Evolutionary conservation across 441 rosid genomes (phyloP), one percentile per base, ranked within the genome.

Genomic region (Populus hybrid): DNA sequence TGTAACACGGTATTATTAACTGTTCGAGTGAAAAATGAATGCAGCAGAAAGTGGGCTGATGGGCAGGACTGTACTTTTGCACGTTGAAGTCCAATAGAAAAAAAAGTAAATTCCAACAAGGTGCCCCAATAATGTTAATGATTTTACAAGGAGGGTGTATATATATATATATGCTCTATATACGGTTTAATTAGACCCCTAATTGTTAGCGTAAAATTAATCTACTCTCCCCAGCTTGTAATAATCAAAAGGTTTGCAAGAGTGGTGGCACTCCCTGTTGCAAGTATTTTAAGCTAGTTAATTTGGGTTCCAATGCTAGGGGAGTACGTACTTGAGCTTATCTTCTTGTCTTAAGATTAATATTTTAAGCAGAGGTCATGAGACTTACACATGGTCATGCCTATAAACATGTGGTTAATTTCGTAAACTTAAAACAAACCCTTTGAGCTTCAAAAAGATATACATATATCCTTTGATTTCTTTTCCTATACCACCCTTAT

Each of bases 341-440:
- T 73, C 83, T 77, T 12, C 35, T 9, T 69, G 46, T 7, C 57
- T 65, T 50, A 50, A 53, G 32, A 28, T 38, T 14, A 2, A 81
- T 80, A 68, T 76, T 42, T 30, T 34, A 53, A 53, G 36, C 30
- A 67, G 21, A 24, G 61, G 16, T 70, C 32, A 50, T 11, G 59
- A 67, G 67, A 38, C 53, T 76, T 66, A 81, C 88, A 79, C 85
- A 70, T 80, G 84, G 70, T 65, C 65, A 32, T 73, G 69, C 74
- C 74, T 68, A 36, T 70, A 75, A 71, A 65, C 84, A 82, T 80
- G 82, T 76, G 82, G 80, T 82, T 80, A 30, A 30, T 30, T 30
- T 77, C 85, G 75, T 84, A 78, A 65, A 67, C 76, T 80, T 53
- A 66, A 86, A 79, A 83, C 82, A 81, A 81, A 59, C 67, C 57